Base-by-base conservation (phyloP, 1,284 basidiomycete genomes). In the Apiotrichum akiyoshidainum region DNA sequence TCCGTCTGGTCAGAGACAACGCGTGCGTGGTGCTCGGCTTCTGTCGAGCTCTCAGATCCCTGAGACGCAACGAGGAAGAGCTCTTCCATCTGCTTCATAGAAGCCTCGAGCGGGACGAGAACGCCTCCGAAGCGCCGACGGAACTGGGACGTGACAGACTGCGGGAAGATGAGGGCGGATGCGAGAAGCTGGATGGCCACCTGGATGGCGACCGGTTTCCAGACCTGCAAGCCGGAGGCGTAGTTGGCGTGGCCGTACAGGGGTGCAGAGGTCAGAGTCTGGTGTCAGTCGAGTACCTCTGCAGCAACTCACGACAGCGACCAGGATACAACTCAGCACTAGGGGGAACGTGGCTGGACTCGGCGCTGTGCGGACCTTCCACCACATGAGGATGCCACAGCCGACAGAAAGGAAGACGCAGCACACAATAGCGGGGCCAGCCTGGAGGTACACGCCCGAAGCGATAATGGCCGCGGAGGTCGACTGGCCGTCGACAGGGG, bases 181-280 rank as follows among this genome's bases (percentile, higher is more conserved):
- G 68, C 67, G 3, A 76, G 19, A 12, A 68, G 53, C 4, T 65
- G 67, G 31, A 77, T 62, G 5, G 62, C 76, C 1, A 66, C 65
- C 65, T 77, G 75, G n/a, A 77, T 61, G 1, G 70, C 65, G 66
- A 77, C 73, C 1, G 77, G 77, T 46, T 74, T 59, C 69, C 74
- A 75, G 52, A 76, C 72, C 10, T 74, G 58, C 19, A 72, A 63
- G 9, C 71, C 71, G 8, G 66, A 59, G 26, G 64, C 66, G 64
- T 76, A 75, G 1, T 61, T 54, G 7, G 72, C 55, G 14, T 54
- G 58, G 0, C 71, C 71, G 42, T 72, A 73, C 35, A 73, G 59
- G 0, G 66, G 68, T 4, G 66, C 69, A 8, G 67, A 67, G 0
- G 75, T 75, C 16, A 77, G 57, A 12, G 68, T 66, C 71, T 72